Evolutionary conservation across 2,329 filamentous ascomycete species (phyloP), one percentile per base, ranked within the genome.

Genomic region (Penicillium polonicum): DNA sequence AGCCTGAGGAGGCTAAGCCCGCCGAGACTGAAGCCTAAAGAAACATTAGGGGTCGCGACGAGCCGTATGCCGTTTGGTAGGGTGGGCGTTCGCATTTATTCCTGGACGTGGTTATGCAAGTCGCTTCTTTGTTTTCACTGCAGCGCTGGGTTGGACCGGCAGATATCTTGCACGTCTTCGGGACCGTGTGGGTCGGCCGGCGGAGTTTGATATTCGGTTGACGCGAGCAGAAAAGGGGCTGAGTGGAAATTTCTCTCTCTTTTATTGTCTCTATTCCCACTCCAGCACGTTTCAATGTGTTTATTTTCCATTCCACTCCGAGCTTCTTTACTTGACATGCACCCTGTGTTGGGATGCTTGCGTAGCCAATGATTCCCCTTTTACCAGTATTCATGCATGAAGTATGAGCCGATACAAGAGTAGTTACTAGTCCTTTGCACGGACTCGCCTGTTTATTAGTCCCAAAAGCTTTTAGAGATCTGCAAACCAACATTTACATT

Each of bases 191-290:
- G 70, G 72, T 72, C 68, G 71, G 72, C 67, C 71, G 71, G 72
- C 70, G 74, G 73, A 76, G 73, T 76, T 76, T 75, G 72, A 74
- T 74, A 72, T 74, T 72, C 71, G 72, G 72, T 67, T 67, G 64
- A 67, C 60, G 64, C 71, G 71, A 71, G 70, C 66, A 67, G 69
- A 70, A 74, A 74, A 72, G 67, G 70, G 71, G 68, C 68, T 67
- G 72, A 73, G 69, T 70, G 71, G 73, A 74, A 73, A 73, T 50
- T 70, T 71, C 72, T 74, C 70, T 74, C 71, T 74, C 70, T 72
- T 73, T 74, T 72, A 72, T 67, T 69, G 65, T 72, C 68, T 72
- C 69, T 73, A 73, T 74, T 74, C 72, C 70, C 72, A 72, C 68
- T 70, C 69, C 68, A 72, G 70, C 70, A 72, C 70, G 71, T 69